A percentile compares a stretch with the other conserved stretches of the same genome.
phyloP scores from a whole-genome alignment of 352 stramenopile species.

The Labyrinthula sp. region DNA sequence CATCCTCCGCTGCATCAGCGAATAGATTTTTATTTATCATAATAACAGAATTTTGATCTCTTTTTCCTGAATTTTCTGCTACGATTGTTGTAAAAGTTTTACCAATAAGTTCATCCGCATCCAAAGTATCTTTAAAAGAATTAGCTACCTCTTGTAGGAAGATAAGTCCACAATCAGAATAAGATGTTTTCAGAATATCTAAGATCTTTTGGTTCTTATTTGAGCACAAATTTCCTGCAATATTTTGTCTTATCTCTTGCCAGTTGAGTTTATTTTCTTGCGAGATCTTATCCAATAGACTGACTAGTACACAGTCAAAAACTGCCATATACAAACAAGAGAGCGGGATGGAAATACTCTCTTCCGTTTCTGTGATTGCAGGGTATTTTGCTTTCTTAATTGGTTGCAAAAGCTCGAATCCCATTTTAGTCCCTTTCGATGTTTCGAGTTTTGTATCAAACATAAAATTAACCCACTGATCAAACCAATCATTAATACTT shows the following conservation, averaged over 20 bases:
- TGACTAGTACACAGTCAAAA: conserved; percentile 55
- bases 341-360: conserved; percentile 47
- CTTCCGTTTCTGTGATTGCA: conserved; percentile 45
- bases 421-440: conserved; percentile 33
- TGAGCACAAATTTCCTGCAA: conserved; percentile 48
- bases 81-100: conserved; percentile 4
- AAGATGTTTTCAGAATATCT: conserved; percentile 47
- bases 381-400: conserved; percentile 56
- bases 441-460: conserved; percentile 43
- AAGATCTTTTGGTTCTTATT: conserved; percentile 48
- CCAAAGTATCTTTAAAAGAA: conserved; percentile 4
- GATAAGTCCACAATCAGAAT: conserved; percentile 45
- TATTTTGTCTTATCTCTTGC: conserved; percentile 46
- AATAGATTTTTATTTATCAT: conserved; percentile 47
- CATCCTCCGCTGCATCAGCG: conserved; percentile 37
- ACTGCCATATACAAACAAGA: conserved; percentile 50
- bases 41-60: conserved; percentile 58
- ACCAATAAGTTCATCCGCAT: conserved; percentile 11
- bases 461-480: conserved; percentile 47
- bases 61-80: conserved; percentile 28
- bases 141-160: conserved; percentile 40
- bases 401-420: conserved; percentile 42
- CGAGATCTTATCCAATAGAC: conserved; percentile 51
- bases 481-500: conserved; percentile 44
- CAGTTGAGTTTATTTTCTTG: conserved; percentile 41